A percentile compares a stretch with the other conserved stretches of the same genome.
These are phyloP conservation scores for Dothideomycetes sp. DNA, from an alignment of 2,329 filamentous ascomycete species.

Conservation along the genomic window DNA sequence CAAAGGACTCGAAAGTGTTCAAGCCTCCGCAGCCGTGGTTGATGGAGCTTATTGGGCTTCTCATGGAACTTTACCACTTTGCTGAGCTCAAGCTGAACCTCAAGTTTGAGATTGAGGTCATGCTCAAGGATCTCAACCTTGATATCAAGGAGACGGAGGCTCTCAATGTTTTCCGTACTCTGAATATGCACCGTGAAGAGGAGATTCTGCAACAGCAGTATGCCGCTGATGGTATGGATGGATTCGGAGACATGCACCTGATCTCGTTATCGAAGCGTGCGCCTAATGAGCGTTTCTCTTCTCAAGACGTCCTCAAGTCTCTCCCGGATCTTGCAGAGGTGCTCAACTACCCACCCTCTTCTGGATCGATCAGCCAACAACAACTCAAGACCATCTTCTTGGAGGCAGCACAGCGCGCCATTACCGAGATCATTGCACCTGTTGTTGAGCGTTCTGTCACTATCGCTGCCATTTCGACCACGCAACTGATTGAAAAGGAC, in stretches of 20 bases:
- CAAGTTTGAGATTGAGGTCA: conserved; percentile 96
- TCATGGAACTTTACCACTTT: conserved; percentile 88
- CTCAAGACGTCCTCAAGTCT: conserved; percentile 64
- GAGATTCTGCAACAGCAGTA: conserved; percentile 25
- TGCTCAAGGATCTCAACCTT: conserved; percentile 85
- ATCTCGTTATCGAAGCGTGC: conserved; percentile 55
- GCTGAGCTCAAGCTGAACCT: conserved; percentile 91
- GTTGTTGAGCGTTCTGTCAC: conserved; percentile 97
- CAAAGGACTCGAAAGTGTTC: conserved; percentile 76
- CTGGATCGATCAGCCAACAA: conserved; percentile 60
- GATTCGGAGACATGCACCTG: conserved; percentile 67
- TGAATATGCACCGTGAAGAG: conserved; percentile 14
- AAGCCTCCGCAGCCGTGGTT: conserved; percentile 93
- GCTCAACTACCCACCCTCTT: conserved; percentile 66
- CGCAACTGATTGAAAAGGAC: conserved; percentile 91
- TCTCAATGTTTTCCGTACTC: conserved; percentile 63
- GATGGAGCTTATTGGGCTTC: conserved; percentile 85
- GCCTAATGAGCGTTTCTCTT: conserved; percentile 61
- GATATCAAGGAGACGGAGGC: conserved; percentile 88
- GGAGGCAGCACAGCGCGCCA: conserved; percentile 74
- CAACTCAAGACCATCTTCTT: conserved; percentile 66
- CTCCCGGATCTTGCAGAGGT: conserved; percentile 75
- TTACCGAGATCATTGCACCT: conserved; percentile 93
- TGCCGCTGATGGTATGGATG: conserved; percentile 45
- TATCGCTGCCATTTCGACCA: conserved; percentile 92